phyloP scores from a whole-genome alignment of 345 rosid genomes.

The Camelina neglecta region DNA sequence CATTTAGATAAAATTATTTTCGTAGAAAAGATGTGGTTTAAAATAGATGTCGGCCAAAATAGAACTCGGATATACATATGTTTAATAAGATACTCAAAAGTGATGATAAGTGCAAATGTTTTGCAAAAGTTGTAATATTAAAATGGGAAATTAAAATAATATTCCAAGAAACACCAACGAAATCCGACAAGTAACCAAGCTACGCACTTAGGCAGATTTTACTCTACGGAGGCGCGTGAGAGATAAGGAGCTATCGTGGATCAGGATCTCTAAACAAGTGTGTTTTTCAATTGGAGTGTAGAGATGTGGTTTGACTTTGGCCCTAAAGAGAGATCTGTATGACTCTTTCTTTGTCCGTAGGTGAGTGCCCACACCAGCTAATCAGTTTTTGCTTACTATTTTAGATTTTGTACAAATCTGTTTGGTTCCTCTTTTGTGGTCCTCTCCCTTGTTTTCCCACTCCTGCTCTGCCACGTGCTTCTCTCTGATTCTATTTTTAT shows the following conservation, averaged over 20 bases:
- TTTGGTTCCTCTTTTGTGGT: constrained; percentile 35
- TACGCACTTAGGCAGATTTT: background rate
- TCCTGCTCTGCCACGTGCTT: constrained; percentile 38
- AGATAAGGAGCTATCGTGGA: too few species aligned
- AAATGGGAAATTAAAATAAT: background rate
- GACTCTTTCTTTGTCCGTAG: constrained; percentile 1
- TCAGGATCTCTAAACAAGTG: background rate
- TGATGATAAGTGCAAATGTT: background rate
- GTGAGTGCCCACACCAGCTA: constrained; percentile 35
- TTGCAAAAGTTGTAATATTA: background rate
- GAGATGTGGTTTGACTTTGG: constrained; percentile 47
- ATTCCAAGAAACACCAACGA: background rate
- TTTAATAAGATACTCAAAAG: background rate
- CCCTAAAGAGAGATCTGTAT: constrained; percentile 28
- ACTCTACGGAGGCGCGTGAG: constrained; percentile 35
- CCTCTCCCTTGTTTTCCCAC: constrained; percentile 37
- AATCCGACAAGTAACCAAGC: constrained; percentile 8
- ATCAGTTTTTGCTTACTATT: constrained; percentile 40
- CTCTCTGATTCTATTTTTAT: constrained; percentile 5
- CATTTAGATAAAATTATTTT: background rate
- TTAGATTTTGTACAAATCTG: constrained; percentile 48
- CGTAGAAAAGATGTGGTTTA: background rate
- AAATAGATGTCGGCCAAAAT: background rate
- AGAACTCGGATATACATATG: background rate
- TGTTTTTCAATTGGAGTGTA: constrained; percentile 27